phyloP scores from a whole-genome alignment of 257 asterid genomes.

The Rehmannia glutinosa region DNA sequence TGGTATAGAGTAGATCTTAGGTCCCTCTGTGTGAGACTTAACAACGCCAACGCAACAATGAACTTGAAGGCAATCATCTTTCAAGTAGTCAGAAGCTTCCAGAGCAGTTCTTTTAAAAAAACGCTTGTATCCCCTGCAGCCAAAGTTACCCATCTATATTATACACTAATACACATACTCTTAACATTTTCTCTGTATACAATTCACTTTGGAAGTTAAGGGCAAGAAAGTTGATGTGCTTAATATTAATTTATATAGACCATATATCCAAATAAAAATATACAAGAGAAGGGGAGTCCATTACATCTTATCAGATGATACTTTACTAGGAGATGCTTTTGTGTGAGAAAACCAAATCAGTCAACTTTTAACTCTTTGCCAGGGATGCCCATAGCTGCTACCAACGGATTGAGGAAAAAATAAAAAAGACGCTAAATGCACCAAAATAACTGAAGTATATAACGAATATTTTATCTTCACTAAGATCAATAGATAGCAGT shows the following conservation, averaged over 20 bases:
- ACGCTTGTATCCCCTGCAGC: slow-evolving; percentile 88
- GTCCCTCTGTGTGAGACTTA: slow-evolving; percentile 78
- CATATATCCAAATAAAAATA: neutral
- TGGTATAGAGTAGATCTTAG: slow-evolving; percentile 69
- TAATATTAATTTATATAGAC: neutral
- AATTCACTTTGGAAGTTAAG: neutral
- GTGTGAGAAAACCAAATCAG: neutral
- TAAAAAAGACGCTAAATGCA: neutral
- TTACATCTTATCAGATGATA: neutral
- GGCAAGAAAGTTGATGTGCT: neutral
- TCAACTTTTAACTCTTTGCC: too few species aligned
- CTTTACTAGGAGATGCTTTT: neutral
- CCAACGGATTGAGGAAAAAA: neutral
- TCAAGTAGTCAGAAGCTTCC: slow-evolving; percentile 83
- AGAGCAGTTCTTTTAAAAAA: slow-evolving; percentile 71
- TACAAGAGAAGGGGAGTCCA: neutral
- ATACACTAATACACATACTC: neutral
- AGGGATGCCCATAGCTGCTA: neutral
- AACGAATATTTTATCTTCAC: too few species aligned
- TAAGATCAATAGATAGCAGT: neutral
- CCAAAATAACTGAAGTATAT: too few species aligned
- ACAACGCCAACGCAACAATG: slow-evolving; percentile 95
- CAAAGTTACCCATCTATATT: slow-evolving; percentile 4
- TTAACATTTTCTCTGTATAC: too few species aligned
- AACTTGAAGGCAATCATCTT: slow-evolving; percentile 82